These are phyloP conservation scores for Colletotrichum falcatum DNA, from an alignment of 2,329 filamentous ascomycete genomes.

Conservation along the genomic window DNA sequence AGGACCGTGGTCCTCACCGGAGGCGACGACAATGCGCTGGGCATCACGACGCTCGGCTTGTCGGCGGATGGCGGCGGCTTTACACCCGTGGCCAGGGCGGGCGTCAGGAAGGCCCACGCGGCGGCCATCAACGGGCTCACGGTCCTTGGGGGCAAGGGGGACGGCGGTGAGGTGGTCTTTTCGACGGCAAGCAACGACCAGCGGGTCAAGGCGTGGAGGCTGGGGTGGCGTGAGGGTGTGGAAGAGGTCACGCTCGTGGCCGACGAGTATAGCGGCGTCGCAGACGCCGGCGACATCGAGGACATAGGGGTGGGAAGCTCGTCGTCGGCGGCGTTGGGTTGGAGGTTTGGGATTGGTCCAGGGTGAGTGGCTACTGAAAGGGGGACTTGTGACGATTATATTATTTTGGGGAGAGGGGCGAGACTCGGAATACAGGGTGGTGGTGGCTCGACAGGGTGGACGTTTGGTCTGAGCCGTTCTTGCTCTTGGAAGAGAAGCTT, in stretches of 20 bases:
- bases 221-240: constrained; percentile 44
- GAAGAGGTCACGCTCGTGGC: constrained; percentile 55
- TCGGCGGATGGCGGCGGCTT: constrained; percentile 36
- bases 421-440: background rate
- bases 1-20: constrained; percentile 74
- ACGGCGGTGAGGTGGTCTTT: constrained; percentile 33
- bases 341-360: constrained; percentile 55
- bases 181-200: constrained; percentile 71
- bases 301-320: constrained; percentile 49
- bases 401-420: background rate
- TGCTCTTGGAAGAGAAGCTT: background rate
- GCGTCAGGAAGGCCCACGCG: constrained; percentile 72
- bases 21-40: constrained; percentile 89
- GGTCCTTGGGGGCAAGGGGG: constrained; percentile 47
- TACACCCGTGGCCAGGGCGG: constrained; percentile 44
- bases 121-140: constrained; percentile 75
- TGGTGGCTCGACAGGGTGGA: background rate
- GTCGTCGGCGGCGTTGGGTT: constrained; percentile 61
- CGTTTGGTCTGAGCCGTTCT: background rate
- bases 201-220: constrained; percentile 66
- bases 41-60: constrained; percentile 60
- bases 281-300: constrained; percentile 68
- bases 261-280: constrained; percentile 68
- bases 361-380: background rate
- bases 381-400: background rate